Conservation (phyloP, 805 yeast genomes). For the Ogataea thermomethanolica region DNA sequence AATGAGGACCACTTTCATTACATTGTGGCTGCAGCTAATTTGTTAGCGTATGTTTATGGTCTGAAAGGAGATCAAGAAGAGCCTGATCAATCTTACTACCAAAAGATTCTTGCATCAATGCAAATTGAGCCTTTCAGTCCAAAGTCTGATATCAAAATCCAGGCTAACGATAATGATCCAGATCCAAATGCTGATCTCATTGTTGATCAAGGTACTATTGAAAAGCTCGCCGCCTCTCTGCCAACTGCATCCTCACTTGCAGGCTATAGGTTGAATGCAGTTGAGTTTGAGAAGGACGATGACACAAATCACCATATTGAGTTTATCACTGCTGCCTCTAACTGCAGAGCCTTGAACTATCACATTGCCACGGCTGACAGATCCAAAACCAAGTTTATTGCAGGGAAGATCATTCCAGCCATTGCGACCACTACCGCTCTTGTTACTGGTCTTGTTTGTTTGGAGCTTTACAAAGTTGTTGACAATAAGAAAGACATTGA, state of each 20-base stretch:
- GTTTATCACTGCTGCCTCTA: constrained; percentile 93
- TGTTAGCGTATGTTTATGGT: constrained; percentile 88
- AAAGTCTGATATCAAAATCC: constrained; percentile 70
- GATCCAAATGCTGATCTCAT: constrained; percentile 64
- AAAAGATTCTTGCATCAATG: constrained; percentile 48
- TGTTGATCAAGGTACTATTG: constrained; percentile 61
- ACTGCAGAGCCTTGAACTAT: constrained; percentile 91
- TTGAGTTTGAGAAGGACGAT: constrained; percentile 97
- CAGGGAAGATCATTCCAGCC: constrained; percentile 98
- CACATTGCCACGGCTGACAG: constrained; percentile 85
- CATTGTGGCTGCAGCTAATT: constrained; percentile 83
- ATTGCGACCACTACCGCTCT: constrained; percentile 99
- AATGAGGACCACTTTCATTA: constrained; percentile 79
- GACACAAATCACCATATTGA: constrained; percentile 96
- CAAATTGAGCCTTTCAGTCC: constrained; percentile 70
- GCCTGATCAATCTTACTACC: constrained; percentile 46
- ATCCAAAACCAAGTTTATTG: constrained; percentile 90
- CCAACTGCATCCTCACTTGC: constrained; percentile 89
- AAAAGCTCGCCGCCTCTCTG: constrained; percentile 65
- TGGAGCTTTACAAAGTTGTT: constrained; percentile 88
- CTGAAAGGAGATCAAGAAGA: constrained; percentile 67
- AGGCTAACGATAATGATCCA: constrained; percentile 82
- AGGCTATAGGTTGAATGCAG: constrained; percentile 83
- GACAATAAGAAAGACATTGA: constrained; percentile 74
- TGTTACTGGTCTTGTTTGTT: constrained; percentile 90